Base-by-base conservation (phyloP, 805 yeast species). In the Candida silvicultrix region DNA sequence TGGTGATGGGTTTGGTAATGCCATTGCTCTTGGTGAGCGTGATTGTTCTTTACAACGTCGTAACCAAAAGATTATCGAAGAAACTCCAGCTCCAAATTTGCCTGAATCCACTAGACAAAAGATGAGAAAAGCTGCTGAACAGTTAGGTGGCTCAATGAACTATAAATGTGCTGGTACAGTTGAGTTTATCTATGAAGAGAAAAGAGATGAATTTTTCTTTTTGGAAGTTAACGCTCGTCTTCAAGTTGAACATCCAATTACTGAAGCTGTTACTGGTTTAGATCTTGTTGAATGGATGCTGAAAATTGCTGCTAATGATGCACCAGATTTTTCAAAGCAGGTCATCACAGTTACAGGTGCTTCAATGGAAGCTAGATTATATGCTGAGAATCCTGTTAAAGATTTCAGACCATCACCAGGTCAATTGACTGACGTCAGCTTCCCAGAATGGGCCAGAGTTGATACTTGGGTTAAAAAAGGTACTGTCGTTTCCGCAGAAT, bases 201-300 rank as follows among this genome's bases (percentile, higher is more conserved):
- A 66, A 45, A 73, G 95, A 56, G 92, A 90, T 62, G 94, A 84
- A 62, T 94, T 92, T 65, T 92, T 92, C 71, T 92, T 92, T 70
- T 73, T 92, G 60, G 99, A 92, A 66, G 98, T 92, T 53, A 92
- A 92, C 64, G 95, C 99, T 12, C 82, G 99, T 63, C 77, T 92
- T 56, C 99, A 92, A 67, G 99, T 92, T 41, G 99, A 92, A 71
- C 99, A 92, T 66, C 98, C 98, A 37, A 84, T 94, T 58, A 92
- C 99, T 25, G 99, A 92, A 68, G 74, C 81, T 80, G 96, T 88
- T 37, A 92, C 97, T 18, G 97, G 97, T 3, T 70, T 90, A 45
- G 99, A 92, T 67, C 72, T 92, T 52, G 98, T 92, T 19, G 97
- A 94, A 66, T 89, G 97, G 97, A 94, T 94, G 99, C 70, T 92